Evolutionary conservation across 768 basidiomycete species (phyloP), one percentile per base, ranked within the genome.

Genomic region (Stropharia rugosoannulata): DNA sequence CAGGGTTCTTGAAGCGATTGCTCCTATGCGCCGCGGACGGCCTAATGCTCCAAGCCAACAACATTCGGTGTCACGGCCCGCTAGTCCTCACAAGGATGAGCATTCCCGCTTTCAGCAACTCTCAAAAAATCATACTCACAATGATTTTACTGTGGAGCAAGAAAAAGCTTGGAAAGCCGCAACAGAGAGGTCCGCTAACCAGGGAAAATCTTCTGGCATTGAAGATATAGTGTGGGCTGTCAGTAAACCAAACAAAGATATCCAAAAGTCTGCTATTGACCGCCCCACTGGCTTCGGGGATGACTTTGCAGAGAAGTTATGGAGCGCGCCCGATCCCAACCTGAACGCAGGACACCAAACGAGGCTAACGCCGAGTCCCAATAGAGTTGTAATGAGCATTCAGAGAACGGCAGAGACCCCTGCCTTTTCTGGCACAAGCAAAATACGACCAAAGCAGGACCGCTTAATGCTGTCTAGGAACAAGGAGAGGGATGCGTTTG

Each of bases 1-100:
- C 55, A 88, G 84, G 63, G 88, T 89, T 4, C 74, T 90, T 16
- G 90, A 90, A 61, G 89, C 89, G 11, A 87, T 91, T 54, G 85
- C 86, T 32, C 89, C 90, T 0, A 85, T 89, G 85, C 82, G 89
- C 38, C 76, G 88, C 35, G 90, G 89, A 15, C 78, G 89, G 19
- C 87, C 88, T 2, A 67, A 70, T 27, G 57, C 59, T 47, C 65
- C 72, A 36, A 68, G 70, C 56, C 35, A 52, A 18, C 55, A 58
- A 19, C 45, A 18, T 19, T 62, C 70, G 6, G 57, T 68, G 32
- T 73, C 76, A 7, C 65, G 77, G 8, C 68, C 64, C 4, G 39
- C 73, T 4, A 72, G 67, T 57, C 72, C 73, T 3, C 67, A 74
- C 50, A 74, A 74, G 32, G 35, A 37, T 10, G 44, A 45, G 16